A percentile compares a stretch with the other conserved stretches of the same genome.
Evolutionary conservation across 2,329 filamentous ascomycete genomes (phyloP).

Genomic region (Hypoxylon sp.): DNA sequence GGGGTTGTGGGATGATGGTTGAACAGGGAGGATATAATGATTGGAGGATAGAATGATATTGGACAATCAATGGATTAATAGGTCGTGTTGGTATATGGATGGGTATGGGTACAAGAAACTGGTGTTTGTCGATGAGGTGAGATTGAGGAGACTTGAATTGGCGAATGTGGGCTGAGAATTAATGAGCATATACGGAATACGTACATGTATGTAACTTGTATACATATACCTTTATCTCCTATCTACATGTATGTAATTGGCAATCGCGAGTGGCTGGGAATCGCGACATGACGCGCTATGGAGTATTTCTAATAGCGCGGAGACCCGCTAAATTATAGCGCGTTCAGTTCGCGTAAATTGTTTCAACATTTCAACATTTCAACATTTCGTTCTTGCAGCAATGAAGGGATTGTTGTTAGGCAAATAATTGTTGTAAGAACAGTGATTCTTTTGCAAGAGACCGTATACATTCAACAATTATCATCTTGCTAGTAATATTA

Average conservation of each 20-base stretch:
- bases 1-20: background rate
- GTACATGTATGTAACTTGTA: constrained; percentile 25
- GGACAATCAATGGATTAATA: constrained; percentile 5
- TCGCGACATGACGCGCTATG: constrained; percentile 40
- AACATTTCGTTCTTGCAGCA: background rate
- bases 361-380: constrained; percentile 12
- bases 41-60: constrained; percentile 4
- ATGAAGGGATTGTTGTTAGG: no score
- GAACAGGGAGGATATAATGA: background rate
- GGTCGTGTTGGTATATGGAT: constrained; percentile 5
- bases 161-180: constrained; percentile 24
- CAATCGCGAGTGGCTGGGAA: constrained; percentile 30
- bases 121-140: constrained; percentile 27
- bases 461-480: no score
- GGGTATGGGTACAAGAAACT: background rate
- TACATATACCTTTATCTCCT: constrained; percentile 17
- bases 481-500: no score
- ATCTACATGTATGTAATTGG: constrained; percentile 24
- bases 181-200: constrained; percentile 21
- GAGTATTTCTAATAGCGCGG: constrained; percentile 5
- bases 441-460: no score
- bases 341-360: constrained; percentile 43
- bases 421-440: no score
- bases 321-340: constrained; percentile 36
- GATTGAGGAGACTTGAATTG: constrained; percentile 20